Base-by-base conservation (phyloP, 345 rosid species). In the Bretschneidera sinensis region DNA sequence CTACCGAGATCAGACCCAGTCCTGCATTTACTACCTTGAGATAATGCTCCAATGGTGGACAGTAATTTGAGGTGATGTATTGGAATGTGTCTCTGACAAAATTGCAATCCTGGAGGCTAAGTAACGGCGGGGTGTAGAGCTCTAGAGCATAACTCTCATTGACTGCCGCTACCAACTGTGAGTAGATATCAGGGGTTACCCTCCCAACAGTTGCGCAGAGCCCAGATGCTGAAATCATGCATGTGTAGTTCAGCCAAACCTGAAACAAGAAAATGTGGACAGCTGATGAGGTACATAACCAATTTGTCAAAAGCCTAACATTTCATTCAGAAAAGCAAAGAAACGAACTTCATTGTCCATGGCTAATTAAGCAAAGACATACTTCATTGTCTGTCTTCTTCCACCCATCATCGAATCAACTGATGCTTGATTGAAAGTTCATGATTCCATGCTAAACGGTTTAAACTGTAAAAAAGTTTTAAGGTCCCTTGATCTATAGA, bases 61-160 rank as follows among this genome's bases (percentile, higher is more conserved):
- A 94, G 79, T 88, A 81, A 17, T 60, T 79, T 33, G 83, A 58
- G 10, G 96, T 84, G 23, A 94, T 88, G 54, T 79, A 85, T 70
- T 66, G 76, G 74, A 94, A 88, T 0, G 99, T 83, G 28, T 88
- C 79, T 68, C 88, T 71, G 0, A 94, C 99, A 47, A 94, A 90
- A 65, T 86, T 75, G 74, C 99, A 94, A 49, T 90, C 85, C 64
- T 86, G 84, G 54, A 94, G 90, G 76, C 85, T 82, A 17, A 94
- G 95, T 65, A 94, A n/a, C 14, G 87, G 83, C 0, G 99, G 99
- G 14, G 99, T 73, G 63, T 94, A 94, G 65, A 86, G 83, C 83
- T 83, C 79, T 3, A 94, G 86, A 8, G 96, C 99, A 48, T 83
- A 90, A 77, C 85, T 82, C 68, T 94, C 92, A 9, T 69, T 82